Percentiles rank a stretch among this genome's conserved stretches.
phyloP scores from a whole-genome alignment of 352 stramenopile genomes.

The Phytopythium cucurbitacearum region DNA sequence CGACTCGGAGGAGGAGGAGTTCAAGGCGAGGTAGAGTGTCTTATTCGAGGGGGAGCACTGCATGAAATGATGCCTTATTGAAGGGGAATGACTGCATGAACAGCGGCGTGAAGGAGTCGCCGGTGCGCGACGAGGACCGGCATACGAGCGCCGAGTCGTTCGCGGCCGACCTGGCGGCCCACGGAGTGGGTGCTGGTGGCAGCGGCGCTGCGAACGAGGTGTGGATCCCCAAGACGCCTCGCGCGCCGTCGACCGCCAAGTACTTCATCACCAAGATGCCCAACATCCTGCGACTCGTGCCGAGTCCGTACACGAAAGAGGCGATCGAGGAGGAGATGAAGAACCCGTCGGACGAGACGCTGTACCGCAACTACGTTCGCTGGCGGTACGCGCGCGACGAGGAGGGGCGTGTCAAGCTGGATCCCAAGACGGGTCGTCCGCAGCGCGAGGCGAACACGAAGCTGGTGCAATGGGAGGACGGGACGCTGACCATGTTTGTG shows the following conservation, averaged over 20 bases:
- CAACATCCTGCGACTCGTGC: conserved; percentile 81
- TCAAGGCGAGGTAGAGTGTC: conserved; percentile 74
- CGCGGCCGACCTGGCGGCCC: conserved; percentile 22
- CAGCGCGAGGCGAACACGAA: conserved; percentile 77
- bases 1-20: conserved; percentile 86
- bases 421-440: conserved; percentile 51
- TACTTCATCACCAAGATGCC: conserved; percentile 82
- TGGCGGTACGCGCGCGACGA: conserved; percentile 69
- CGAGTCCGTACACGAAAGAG: conserved; percentile 71
- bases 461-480: conserved; percentile 85
- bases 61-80: conserved; percentile 2
- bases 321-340: conserved; percentile 74
- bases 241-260: conserved; percentile 49
- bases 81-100: conserved; percentile 1
- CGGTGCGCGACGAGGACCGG: conserved; percentile 56
- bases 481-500: conserved; percentile 83
- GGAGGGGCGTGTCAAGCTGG: conserved; percentile 55
- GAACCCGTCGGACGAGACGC: conserved; percentile 78
- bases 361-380: conserved; percentile 86
- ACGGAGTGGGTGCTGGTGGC: conserved; percentile 16
- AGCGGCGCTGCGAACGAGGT: conserved; percentile 46
- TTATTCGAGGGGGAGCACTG: neutral
- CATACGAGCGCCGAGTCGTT: conserved; percentile 31
- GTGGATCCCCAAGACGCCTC: conserved; percentile 76
- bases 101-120: conserved; percentile 82